Conservation (phyloP, 1,139 yeast species). For the Zygotorulaspora mrakii region DNA sequence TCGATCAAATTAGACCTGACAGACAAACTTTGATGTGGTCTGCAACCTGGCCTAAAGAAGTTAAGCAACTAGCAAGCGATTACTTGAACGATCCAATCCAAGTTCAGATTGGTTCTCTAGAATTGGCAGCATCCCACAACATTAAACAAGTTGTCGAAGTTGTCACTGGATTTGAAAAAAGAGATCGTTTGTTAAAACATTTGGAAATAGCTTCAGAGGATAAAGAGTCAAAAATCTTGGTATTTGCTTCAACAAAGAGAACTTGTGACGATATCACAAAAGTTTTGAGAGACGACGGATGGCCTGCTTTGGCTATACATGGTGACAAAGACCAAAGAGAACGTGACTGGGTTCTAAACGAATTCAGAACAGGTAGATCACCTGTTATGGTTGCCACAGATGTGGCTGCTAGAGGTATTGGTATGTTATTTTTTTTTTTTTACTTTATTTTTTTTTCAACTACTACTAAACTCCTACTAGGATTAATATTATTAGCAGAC, state of each 20-base stretch:
- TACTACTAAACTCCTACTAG: constrained; percentile 18
- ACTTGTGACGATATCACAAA: constrained; percentile 93
- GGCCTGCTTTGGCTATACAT: constrained; percentile 98
- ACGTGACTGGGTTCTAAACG: constrained; percentile 97
- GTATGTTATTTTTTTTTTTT: constrained; percentile 54
- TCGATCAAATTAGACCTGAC: constrained; percentile 93
- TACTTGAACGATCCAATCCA: constrained; percentile 90
- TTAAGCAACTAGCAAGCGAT: constrained; percentile 86
- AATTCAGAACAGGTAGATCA: constrained; percentile 86
- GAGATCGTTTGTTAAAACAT: constrained; percentile 83
- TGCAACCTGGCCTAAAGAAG: constrained; percentile 99
- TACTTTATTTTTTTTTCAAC: constrained; percentile 29
- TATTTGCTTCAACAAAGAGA: constrained; percentile 94
- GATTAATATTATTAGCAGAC: constrained; percentile 13
- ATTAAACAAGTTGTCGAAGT: constrained; percentile 93
- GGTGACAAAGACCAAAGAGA: constrained; percentile 98
- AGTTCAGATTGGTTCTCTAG: constrained; percentile 93
- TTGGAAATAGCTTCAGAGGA: constrained; percentile 81
- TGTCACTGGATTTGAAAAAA: constrained; percentile 85
- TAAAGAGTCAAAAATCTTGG: constrained; percentile 69
- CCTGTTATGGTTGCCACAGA: constrained; percentile 99
- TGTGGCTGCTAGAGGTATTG: constrained; percentile 99
- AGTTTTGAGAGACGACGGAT: constrained; percentile 91
- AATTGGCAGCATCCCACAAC: constrained; percentile 93
- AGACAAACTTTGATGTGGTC: constrained; percentile 99